These are phyloP conservation scores for Mycena sanguinolenta DNA, from an alignment of 768 basidiomycete genomes.

Conservation along the genomic window DNA sequence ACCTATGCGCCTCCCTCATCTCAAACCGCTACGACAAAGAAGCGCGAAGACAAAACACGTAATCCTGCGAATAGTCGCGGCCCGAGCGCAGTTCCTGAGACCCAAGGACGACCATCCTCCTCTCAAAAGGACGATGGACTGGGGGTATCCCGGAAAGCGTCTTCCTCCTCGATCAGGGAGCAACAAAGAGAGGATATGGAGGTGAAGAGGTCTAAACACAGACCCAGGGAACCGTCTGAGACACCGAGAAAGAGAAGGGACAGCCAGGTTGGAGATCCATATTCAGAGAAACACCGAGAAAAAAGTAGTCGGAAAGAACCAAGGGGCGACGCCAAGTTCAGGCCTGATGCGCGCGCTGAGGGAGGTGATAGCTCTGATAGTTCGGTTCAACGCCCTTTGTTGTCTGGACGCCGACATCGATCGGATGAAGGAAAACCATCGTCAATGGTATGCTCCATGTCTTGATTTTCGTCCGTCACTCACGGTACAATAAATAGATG, in stretches of 20 bases:
- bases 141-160: slow-evolving; percentile 8
- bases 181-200: slow-evolving; percentile 15
- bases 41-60: slow-evolving; percentile 20
- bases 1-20: slow-evolving; percentile 7
- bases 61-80: slow-evolving; percentile 5
- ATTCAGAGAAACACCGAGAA: slow-evolving; percentile 21
- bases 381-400: slow-evolving; percentile 24
- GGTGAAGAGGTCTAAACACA: slow-evolving; percentile 30
- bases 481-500: slow-evolving; percentile 18
- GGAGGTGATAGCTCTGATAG: slow-evolving; percentile 35
- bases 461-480: not conserved
- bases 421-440: slow-evolving; percentile 11
- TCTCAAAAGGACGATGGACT: slow-evolving; percentile 5
- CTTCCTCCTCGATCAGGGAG: slow-evolving; percentile 28
- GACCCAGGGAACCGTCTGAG: slow-evolving; percentile 22
- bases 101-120: slow-evolving; percentile 14
- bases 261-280: slow-evolving; percentile 14
- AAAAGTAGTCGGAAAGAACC: slow-evolving; percentile 29
- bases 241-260: slow-evolving; percentile 29
- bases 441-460: slow-evolving; percentile 16
- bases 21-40: slow-evolving; percentile 17
- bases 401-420: slow-evolving; percentile 3
- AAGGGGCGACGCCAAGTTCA: slow-evolving; percentile 18
- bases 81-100: slow-evolving; percentile 5
- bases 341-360: slow-evolving; percentile 16